Evolutionary conservation across 768 basidiomycete genomes (phyloP).

Genomic region (Suillus americanus): DNA sequence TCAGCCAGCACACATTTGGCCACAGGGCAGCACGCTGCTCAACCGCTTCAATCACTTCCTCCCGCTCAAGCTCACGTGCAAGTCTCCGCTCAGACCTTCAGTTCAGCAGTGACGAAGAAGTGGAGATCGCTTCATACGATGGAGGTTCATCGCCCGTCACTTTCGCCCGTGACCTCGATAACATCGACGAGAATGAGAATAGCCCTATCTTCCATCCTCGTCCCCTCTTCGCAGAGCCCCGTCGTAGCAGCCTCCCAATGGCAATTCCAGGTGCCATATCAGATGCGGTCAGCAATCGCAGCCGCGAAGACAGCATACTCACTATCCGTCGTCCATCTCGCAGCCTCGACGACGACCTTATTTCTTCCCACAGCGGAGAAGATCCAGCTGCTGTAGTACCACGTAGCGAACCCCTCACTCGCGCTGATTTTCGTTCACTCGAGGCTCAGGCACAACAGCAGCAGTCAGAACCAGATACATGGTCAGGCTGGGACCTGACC

Average conservation of each 20-base stretch:
- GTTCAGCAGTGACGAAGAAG: constrained; percentile 50
- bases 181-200: constrained; percentile 22
- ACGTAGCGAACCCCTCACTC: constrained; percentile 41
- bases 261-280: constrained; percentile 45
- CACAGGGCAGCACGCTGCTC: constrained; percentile 32
- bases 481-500: constrained; percentile 43
- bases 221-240: constrained; percentile 17
- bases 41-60: constrained; percentile 43
- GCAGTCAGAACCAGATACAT: constrained; percentile 10
- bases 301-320: constrained; percentile 56
- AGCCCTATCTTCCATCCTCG: constrained; percentile 25
- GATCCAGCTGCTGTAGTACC: constrained; percentile 37
- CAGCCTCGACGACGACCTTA: constrained; percentile 53
- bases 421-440: constrained; percentile 55
- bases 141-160: constrained; percentile 37
- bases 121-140: constrained; percentile 40
- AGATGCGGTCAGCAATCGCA: constrained; percentile 34
- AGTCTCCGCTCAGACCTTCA: constrained; percentile 36
- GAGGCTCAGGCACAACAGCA: constrained; percentile 38
- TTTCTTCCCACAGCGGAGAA: constrained; percentile 20
- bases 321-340: constrained; percentile 63
- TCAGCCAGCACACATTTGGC: constrained; percentile 52
- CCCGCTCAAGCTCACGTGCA: constrained; percentile 33
- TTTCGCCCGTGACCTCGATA: constrained; percentile 37
- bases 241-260: constrained; percentile 63